Percentiles rank a stretch among this genome's conserved stretches.
Evolutionary conservation across 2,329 filamentous ascomycete species (phyloP).

Genomic region (Paraphaeosphaeria minitans): DNA sequence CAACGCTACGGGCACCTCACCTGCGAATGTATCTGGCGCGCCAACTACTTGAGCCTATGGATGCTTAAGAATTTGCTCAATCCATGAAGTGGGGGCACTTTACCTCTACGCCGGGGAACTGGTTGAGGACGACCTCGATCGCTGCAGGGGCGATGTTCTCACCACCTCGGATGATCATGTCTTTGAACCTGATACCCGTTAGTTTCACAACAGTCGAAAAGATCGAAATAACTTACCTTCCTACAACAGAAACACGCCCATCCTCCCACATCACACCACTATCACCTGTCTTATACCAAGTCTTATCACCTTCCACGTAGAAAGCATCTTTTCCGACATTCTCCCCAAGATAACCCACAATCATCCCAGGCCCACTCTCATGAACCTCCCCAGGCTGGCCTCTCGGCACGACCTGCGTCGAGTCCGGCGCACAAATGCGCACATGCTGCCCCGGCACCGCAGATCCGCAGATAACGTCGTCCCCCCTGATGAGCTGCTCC

Average conservation of each 20-base stretch:
- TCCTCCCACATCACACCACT: slow-evolving; percentile 2
- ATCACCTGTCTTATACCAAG: slow-evolving; percentile 5
- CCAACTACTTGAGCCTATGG: slow-evolving; percentile 4
- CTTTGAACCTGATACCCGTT: slow-evolving; percentile 1
- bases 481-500: slow-evolving; percentile 3
- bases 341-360: neutral
- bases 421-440: slow-evolving; percentile 6
- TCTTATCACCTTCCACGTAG: neutral
- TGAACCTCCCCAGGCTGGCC: slow-evolving; percentile 6
- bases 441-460: neutral
- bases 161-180: slow-evolving; percentile 9
- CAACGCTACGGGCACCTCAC: slow-evolving; percentile 7
- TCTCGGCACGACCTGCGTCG: neutral
- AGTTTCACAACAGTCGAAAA: neutral
- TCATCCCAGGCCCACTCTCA: slow-evolving; percentile 6
- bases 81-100: neutral
- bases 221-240: neutral
- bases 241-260: slow-evolving; percentile 6
- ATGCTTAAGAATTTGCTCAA: neutral
- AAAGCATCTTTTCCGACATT: slow-evolving; percentile 1
- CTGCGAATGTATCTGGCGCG: slow-evolving; percentile 2
- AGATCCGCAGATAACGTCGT: neutral
- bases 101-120: slow-evolving; percentile 8
- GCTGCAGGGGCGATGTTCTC: slow-evolving; percentile 8
- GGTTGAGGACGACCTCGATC: slow-evolving; percentile 4